Percentiles rank a stretch among this genome's conserved stretches.
phyloP scores from a whole-genome alignment of 2,329 filamentous ascomycete genomes.

The Fusarium robinianum region DNA sequence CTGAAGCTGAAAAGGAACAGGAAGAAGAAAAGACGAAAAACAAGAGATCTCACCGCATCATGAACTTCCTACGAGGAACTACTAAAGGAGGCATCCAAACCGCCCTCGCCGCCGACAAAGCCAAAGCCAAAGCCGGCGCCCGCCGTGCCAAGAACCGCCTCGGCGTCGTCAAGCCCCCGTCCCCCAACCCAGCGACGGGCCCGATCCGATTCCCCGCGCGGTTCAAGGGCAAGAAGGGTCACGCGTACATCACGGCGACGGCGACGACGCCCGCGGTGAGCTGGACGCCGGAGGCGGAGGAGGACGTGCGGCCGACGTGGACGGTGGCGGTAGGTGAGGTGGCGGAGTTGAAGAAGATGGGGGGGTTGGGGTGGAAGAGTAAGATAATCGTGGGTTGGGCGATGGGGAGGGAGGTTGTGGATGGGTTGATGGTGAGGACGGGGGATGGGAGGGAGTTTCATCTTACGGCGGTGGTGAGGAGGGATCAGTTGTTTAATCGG shows the following conservation, averaged over 20 bases:
- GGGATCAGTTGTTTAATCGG: conserved; percentile 83
- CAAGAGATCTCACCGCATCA: conserved; percentile 51
- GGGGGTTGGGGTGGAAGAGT: conserved; percentile 82
- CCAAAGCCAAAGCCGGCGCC: conserved; percentile 64
- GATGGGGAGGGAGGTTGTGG: conserved; percentile 71
- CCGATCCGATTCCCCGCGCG: conserved; percentile 78
- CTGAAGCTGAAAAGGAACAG: conserved; percentile 48
- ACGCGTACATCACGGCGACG: conserved; percentile 70
- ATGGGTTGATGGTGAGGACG: conserved; percentile 72
- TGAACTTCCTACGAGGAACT: conserved; percentile 69
- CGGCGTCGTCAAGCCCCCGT: conserved; percentile 62
- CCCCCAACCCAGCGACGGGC: conserved; percentile 55
- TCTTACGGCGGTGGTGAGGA: conserved; percentile 71
- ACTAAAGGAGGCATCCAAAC: conserved; percentile 75
- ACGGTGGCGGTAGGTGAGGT: conserved; percentile 73
- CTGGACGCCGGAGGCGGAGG: conserved; percentile 61
- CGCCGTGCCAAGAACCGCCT: conserved; percentile 71
- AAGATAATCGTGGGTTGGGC: conserved; percentile 84
- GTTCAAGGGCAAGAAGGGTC: conserved; percentile 71
- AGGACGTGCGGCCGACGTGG: conserved; percentile 66
- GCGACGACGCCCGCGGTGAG: conserved; percentile 70
- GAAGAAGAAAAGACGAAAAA: conserved; percentile 53
- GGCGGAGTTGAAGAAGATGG: conserved; percentile 74
- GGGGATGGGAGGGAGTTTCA: conserved; percentile 58
- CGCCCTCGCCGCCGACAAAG: conserved; percentile 70